Percentiles rank a stretch among this genome's conserved stretches.
phyloP scores from a whole-genome alignment of 352 stramenopile genomes.

The Phytophthora sansomeana region DNA sequence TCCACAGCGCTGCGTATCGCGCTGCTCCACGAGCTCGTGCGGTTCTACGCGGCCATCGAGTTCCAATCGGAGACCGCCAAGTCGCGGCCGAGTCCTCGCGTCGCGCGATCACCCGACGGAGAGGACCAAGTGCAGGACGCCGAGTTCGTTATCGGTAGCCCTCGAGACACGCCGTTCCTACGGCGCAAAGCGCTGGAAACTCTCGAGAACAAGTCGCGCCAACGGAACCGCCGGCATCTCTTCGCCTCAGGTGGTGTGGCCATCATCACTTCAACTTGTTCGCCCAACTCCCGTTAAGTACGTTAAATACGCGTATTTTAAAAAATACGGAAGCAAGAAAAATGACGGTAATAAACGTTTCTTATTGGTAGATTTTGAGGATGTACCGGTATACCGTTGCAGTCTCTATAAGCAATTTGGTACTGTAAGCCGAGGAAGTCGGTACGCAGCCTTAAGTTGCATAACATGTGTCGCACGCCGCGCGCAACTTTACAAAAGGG shows the following conservation, averaged over 20 bases:
- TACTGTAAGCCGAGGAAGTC: too few relatives aligned
- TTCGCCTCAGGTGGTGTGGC: slow-evolving; percentile 51
- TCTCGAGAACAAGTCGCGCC: slow-evolving; percentile 43
- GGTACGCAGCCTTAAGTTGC: not conserved
- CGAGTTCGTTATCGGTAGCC: slow-evolving; percentile 66
- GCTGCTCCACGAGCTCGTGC: slow-evolving; percentile 61
- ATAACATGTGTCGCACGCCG: not conserved
- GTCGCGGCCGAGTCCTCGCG: slow-evolving; percentile 4
- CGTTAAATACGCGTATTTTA: slow-evolving; percentile 1
- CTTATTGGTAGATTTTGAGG: too few relatives aligned
- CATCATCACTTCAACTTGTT: slow-evolving; percentile 34
- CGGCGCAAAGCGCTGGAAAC: slow-evolving; percentile 69
- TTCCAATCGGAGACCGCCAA: slow-evolving; percentile 5
- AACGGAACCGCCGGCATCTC: slow-evolving; percentile 44
- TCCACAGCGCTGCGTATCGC: slow-evolving; percentile 48
- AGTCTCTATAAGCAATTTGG: too few relatives aligned
- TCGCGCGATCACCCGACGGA: not conserved
- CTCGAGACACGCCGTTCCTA: slow-evolving; percentile 75
- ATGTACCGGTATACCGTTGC: too few relatives aligned
- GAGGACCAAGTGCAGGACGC: slow-evolving; percentile 26
- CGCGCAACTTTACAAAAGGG: not conserved
- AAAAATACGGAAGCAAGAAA: too few relatives aligned
- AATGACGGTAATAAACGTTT: too few relatives aligned
- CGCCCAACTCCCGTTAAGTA: slow-evolving; percentile 15
- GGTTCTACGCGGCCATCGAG: slow-evolving; percentile 58